Percentiles rank a stretch among this genome's conserved stretches.
Conservation (phyloP, 1,284 basidiomycete genomes). For the Cutaneotrichosporon cutaneum region DNA sequence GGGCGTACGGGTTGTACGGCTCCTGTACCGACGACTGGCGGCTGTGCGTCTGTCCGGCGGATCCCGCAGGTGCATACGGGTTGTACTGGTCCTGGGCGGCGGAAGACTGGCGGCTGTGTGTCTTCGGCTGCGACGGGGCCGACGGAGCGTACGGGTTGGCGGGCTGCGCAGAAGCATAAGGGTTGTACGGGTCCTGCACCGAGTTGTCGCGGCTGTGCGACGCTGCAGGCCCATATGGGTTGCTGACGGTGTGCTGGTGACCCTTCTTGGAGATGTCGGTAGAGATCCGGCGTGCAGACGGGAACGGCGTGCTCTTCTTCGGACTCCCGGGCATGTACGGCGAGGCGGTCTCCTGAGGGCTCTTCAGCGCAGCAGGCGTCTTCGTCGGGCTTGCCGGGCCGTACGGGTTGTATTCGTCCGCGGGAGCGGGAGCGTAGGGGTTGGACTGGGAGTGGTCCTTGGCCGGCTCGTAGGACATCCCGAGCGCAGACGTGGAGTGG, state of each 20-base stretch:
- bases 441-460: neutral
- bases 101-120: constrained; percentile 8
- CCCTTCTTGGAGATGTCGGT: neutral
- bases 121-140: neutral
- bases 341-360: neutral
- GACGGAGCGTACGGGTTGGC: constrained; percentile 13
- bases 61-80: constrained; percentile 9
- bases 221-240: neutral
- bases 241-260: constrained; percentile 5
- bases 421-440: constrained; percentile 9
- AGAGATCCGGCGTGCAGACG: neutral
- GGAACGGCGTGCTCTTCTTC: constrained; percentile 1
- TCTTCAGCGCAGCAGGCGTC: neutral
- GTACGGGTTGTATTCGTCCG: constrained; percentile 8
- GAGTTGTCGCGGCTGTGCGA: constrained; percentile 1
- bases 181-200: constrained; percentile 16
- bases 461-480: neutral
- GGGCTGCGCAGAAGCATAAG: constrained; percentile 11
- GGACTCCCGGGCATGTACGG: constrained; percentile 1
- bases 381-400: neutral
- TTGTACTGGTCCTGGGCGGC: constrained; percentile 4
- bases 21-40: constrained; percentile 4
- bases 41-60: neutral
- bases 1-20: constrained; percentile 17
- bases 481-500: too few species aligned